phyloP scores from a whole-genome alignment of 371 early-diverging fungal genomes.

The Mortierella sp. region DNA sequence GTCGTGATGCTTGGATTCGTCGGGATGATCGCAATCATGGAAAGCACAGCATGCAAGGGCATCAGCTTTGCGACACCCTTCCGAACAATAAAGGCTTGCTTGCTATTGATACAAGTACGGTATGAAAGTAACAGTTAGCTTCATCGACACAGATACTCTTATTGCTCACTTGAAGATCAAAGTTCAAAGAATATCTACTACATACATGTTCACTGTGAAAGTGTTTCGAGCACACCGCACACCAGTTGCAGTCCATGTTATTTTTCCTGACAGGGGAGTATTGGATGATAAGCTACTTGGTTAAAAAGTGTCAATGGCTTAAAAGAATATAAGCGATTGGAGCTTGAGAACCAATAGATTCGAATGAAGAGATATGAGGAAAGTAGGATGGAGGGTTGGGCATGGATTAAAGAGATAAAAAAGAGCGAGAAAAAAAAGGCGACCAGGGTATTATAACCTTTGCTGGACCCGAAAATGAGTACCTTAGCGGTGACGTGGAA shows the following conservation, averaged over 20 bases:
- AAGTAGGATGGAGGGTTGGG: neutral
- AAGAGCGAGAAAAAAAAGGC: neutral
- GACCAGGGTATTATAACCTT: neutral
- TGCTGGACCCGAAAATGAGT: conserved; percentile 39
- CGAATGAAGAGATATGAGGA: no score
- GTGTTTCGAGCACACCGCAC: conserved; percentile 53
- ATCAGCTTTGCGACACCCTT: conserved; percentile 51
- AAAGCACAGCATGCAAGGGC: conserved; percentile 53
- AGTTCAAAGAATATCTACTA: neutral
- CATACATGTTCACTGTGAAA: conserved; percentile 53
- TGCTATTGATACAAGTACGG: conserved; percentile 22
- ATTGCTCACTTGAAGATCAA: no score
- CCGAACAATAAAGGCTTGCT: conserved; percentile 53
- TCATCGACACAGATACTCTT: no score
- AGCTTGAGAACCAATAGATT: no score
- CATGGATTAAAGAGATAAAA: neutral
- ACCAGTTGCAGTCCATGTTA: conserved; percentile 52
- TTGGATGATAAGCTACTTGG: neutral
- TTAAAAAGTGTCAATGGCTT: neutral
- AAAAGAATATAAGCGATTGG: no score
- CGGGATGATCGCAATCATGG: conserved; percentile 53
- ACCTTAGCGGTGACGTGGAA: conserved; percentile 42
- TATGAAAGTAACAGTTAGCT: neutral
- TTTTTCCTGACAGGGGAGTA: neutral
- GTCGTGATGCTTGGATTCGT: conserved; percentile 35